These are phyloP conservation scores for Taiozyma onychis DNA, from an alignment of 1,139 yeast genomes.

Conservation along the genomic window DNA sequence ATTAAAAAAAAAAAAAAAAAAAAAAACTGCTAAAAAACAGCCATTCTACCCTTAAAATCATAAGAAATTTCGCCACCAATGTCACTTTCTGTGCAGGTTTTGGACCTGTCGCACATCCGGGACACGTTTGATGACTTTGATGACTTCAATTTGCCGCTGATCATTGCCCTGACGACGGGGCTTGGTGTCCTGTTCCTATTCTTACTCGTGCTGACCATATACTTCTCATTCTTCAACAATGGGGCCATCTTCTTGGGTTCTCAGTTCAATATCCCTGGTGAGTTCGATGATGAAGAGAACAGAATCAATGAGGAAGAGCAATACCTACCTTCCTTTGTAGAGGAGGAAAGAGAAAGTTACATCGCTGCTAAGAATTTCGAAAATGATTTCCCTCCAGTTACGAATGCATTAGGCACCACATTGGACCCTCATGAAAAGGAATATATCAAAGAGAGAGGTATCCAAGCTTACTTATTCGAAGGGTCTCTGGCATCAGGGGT, in stretches of 20 bases:
- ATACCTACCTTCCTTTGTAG: conserved; percentile 29
- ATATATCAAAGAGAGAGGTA: conserved; percentile 43
- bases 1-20: too few species aligned
- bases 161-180: conserved; percentile 35
- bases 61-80: neutral
- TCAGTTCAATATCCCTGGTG: conserved; percentile 32
- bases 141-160: conserved; percentile 32
- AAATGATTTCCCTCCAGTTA: conserved; percentile 32
- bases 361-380: conserved; percentile 33
- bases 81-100: neutral
- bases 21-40: too few species aligned
- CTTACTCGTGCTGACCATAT: conserved; percentile 31
- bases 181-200: conserved; percentile 33
- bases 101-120: neutral
- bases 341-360: conserved; percentile 31
- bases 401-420: conserved; percentile 35
- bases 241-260: conserved; percentile 27
- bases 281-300: conserved; percentile 31
- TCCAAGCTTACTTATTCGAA: conserved; percentile 39
- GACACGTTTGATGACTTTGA: conserved; percentile 6
- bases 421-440: conserved; percentile 31
- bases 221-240: conserved; percentile 32
- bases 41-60: too few species aligned
- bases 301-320: conserved; percentile 28
- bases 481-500: conserved; percentile 27